Conservation (phyloP, 176 grass and related monocot genomes). For the Aegilops umbellulata region DNA sequence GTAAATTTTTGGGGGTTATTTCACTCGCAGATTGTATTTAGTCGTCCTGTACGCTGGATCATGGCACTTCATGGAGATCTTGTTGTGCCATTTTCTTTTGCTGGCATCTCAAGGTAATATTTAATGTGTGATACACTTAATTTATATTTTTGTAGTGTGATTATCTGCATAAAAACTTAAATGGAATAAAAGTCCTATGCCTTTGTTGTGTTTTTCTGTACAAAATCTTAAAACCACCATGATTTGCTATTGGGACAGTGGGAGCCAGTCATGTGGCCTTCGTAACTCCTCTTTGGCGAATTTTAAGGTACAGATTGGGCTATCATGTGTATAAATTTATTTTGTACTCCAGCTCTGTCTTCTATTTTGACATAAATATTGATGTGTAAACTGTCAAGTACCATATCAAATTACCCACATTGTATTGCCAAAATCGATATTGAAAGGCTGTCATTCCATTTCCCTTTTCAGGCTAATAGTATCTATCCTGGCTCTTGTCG, state of each 20-base stretch:
- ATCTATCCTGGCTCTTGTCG: background rate
- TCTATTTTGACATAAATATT: conserved; percentile 4
- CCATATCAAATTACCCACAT: too few species aligned
- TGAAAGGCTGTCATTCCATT: background rate
- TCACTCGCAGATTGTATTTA: conserved; percentile 73
- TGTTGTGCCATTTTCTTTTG: conserved; percentile 84
- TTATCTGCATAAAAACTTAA: too few species aligned
- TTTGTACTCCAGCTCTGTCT: background rate
- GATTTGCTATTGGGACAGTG: conserved; percentile 50
- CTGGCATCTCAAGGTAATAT: conserved; percentile 80
- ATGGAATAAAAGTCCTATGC: background rate
- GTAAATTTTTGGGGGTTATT: conserved; percentile 14
- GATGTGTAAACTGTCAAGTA: background rate
- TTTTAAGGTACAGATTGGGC: conserved; percentile 53
- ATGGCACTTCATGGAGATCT: conserved; percentile 78
- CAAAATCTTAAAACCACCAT: conserved; percentile 1
- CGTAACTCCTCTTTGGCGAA: conserved; percentile 78
- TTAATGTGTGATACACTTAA: background rate
- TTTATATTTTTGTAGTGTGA: background rate
- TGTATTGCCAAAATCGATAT: background rate
- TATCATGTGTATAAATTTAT: background rate
- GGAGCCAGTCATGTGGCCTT: conserved; percentile 81
- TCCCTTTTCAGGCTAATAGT: background rate
- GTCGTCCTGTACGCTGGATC: conserved; percentile 94
- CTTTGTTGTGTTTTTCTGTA: background rate